phyloP scores from a whole-genome alignment of 2,329 filamentous ascomycete species.

The Lizonia empirigonia region DNA sequence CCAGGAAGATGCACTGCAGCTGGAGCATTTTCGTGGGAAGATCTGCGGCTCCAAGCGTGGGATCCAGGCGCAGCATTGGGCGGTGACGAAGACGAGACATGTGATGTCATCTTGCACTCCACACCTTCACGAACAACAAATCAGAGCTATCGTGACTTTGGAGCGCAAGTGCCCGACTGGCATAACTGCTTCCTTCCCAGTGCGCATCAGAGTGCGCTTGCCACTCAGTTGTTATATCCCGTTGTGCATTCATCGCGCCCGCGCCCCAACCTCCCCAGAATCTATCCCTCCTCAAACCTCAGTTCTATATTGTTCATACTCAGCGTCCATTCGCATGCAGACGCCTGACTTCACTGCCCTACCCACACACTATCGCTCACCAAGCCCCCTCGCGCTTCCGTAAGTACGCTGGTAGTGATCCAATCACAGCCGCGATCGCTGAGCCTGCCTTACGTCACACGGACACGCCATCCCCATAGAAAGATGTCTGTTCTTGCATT shows the following conservation, averaged over 20 bases:
- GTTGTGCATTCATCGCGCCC: constrained; percentile 1
- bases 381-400: constrained; percentile 25
- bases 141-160: constrained; percentile 15
- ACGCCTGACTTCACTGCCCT: constrained; percentile 18
- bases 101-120: constrained; percentile 12
- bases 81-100: constrained; percentile 3
- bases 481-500: constrained; percentile 46
- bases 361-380: constrained; percentile 32
- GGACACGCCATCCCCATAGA: constrained; percentile 23
- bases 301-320: constrained; percentile 19
- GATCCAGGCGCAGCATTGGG: neutral
- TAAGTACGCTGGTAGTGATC: constrained; percentile 23
- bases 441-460: constrained; percentile 41
- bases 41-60: constrained; percentile 1
- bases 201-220: constrained; percentile 4
- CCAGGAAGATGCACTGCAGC: neutral
- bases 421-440: constrained; percentile 39
- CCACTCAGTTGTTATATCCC: constrained; percentile 5
- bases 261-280: constrained; percentile 4
- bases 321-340: constrained; percentile 4
- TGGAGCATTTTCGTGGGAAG: neutral
- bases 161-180: constrained; percentile 8
- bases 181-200: constrained; percentile 14
- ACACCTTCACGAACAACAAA: constrained; percentile 1
- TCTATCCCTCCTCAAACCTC: constrained; percentile 8